Evolutionary conservation across 495 filamentous ascomycete species (phyloP), one percentile per base, ranked within the genome.

Genomic region (Aspergillus coremiiformis): DNA sequence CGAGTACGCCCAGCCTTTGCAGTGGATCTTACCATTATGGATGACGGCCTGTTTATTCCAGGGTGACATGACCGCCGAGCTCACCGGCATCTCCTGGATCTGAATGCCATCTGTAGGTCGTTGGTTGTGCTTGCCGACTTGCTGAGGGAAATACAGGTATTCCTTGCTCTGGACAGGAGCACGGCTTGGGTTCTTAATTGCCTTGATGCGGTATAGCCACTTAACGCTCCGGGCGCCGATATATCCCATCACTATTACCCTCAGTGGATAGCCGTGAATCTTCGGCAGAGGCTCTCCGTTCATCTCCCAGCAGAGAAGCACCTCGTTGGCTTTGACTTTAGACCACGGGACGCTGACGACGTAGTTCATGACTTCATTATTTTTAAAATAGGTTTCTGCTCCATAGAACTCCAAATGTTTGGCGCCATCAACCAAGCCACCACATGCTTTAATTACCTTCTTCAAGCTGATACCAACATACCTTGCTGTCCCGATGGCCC

Each of bases 241-340:
- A 51, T 84, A 84, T 0, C 84, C 84, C 41, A 81, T 62, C 0
- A 84, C 80, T 0, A 87, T 73, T 0, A 74, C 75, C 3, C 84
- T 73, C 2, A 87, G 60, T 5, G 84, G 84, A 21, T 68, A 82
- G 1, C 84, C 84, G 53, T 86, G 83, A 53, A 83, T 82, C 51
- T 74, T 77, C 1, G 84, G 84, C 1, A 88, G 70, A 0, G 79
- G 78, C 52, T 82, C 66, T 22, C 78, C 83, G 46, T 88, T 87
- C 83, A 85, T 85, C 55, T 84, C 83, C 78, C 78, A 86, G 1
- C 79, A 81, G 3, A 86, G 73, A 50, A 87, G 70, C 22, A 85
- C 84, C 53, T 88, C 83, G 56, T 84, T 72, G 12, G 67, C 63
- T 55, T 78, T 81, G 24, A 85, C 82, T 63, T 86, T 86, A 11